Conservation (phyloP, 1,284 basidiomycete genomes). For the Austroboletus novae-zelandiae region DNA sequence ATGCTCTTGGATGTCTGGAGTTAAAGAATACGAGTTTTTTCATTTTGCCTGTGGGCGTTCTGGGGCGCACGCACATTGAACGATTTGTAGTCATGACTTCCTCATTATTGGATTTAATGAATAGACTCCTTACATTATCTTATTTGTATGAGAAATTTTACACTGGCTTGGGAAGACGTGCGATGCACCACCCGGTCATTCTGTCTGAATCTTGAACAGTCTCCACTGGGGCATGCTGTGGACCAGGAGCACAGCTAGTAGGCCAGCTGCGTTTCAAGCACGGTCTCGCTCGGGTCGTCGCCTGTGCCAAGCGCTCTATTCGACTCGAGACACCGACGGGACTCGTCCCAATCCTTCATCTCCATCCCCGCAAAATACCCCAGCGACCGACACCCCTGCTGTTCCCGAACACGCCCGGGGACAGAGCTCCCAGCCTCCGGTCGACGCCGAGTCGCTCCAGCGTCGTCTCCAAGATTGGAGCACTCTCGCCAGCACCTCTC, state of each 20-base stretch:
- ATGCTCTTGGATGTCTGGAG: slow-evolving; percentile 85
- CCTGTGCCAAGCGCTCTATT: slow-evolving; percentile 3
- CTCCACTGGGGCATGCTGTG: slow-evolving; percentile 17
- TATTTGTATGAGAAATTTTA: too few species aligned
- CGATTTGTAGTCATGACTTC: slow-evolving; percentile 9
- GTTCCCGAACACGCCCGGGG: slow-evolving; percentile 1
- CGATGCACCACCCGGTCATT: too few species aligned
- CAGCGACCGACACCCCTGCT: background rate
- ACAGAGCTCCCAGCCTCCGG: slow-evolving; percentile 3
- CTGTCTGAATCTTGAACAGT: background rate
- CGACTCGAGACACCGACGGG: slow-evolving; percentile 4
- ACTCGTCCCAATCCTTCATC: slow-evolving; percentile 1
- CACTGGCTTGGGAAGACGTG: background rate
- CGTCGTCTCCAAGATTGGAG: slow-evolving; percentile 51
- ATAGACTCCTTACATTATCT: slow-evolving; percentile 22
- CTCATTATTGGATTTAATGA: slow-evolving; percentile 13
- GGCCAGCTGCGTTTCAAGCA: slow-evolving; percentile 1
- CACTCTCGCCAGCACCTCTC: slow-evolving; percentile 42
- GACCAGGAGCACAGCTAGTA: slow-evolving; percentile 2
- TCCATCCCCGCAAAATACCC: slow-evolving; percentile 2
- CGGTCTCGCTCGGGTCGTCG: slow-evolving; percentile 7
- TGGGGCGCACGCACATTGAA: slow-evolving; percentile 4
- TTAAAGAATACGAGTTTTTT: slow-evolving; percentile 32
- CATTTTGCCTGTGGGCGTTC: background rate
- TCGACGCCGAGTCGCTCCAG: slow-evolving; percentile 30